Evolutionary conservation across 2,329 filamentous ascomycete genomes (phyloP).

Genomic region (Alternaria burnsii): DNA sequence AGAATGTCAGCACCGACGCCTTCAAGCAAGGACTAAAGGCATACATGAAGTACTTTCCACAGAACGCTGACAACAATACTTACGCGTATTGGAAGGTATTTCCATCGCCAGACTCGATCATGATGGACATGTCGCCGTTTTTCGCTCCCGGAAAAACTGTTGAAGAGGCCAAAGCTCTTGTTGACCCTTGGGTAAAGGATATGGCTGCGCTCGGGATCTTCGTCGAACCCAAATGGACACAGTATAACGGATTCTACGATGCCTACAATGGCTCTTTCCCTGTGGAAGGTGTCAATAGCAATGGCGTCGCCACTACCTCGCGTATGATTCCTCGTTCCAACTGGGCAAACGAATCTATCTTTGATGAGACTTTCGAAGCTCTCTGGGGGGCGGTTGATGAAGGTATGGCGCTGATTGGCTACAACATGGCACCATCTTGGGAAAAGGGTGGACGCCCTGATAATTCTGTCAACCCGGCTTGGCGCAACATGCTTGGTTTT

Average conservation of each 20-base stretch:
- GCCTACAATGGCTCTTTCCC: slow-evolving; percentile 1
- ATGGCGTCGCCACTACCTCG: background rate
- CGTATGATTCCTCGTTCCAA: background rate
- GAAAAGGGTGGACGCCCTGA: slow-evolving; percentile 6
- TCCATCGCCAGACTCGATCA: background rate
- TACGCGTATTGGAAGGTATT: slow-evolving; percentile 1
- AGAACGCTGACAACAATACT: slow-evolving; percentile 1
- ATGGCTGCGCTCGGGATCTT: background rate
- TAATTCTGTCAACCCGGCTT: slow-evolving; percentile 7
- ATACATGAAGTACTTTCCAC: background rate
- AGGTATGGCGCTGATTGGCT: slow-evolving; percentile 1
- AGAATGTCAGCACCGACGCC: background rate
- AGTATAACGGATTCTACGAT: slow-evolving; percentile 1
- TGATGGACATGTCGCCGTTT: slow-evolving; percentile 4
- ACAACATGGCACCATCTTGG: slow-evolving; percentile 4
- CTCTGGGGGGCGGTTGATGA: background rate
- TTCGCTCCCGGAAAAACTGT: slow-evolving; percentile 1
- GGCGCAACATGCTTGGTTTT: slow-evolving; percentile 5
- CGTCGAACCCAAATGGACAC: background rate
- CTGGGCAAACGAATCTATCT: background rate
- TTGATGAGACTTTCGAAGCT: background rate
- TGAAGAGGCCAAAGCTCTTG: background rate
- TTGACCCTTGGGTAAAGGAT: background rate
- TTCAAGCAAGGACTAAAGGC: slow-evolving; percentile 3
- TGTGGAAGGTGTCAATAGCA: background rate